Evolutionary conservation across 139 green algal species (phyloP).

Genomic region (Pleodorina starrii): DNA sequence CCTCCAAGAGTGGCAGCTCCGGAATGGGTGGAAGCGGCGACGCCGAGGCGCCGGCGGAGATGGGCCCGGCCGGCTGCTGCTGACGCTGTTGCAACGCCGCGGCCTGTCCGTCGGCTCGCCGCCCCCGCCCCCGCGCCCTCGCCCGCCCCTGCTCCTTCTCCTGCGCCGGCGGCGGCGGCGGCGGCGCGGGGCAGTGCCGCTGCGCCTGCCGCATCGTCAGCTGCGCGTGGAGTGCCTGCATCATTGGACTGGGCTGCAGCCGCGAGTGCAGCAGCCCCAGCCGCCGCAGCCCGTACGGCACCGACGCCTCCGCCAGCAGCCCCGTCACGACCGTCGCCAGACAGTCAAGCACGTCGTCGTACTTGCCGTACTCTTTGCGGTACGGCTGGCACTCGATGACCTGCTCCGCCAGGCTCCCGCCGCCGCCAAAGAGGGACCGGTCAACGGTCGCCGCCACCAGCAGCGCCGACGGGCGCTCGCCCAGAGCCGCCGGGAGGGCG

Average conservation of each 20-base stretch:
- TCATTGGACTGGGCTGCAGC: slow-evolving; percentile 27
- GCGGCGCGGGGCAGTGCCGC: neutral
- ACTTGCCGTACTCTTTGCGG: slow-evolving; percentile 20
- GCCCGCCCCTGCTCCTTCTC: neutral
- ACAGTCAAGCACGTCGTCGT: slow-evolving; percentile 37
- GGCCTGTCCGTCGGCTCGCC: neutral
- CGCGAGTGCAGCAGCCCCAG: neutral
- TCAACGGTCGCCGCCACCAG: neutral
- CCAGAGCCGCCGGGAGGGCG: neutral
- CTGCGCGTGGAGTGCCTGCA: slow-evolving; percentile 18
- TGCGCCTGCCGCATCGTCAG: neutral
- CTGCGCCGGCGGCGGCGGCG: neutral
- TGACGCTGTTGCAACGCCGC: neutral
- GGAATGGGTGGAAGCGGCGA: slow-evolving; percentile 29
- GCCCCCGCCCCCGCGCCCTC: neutral
- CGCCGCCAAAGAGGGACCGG: neutral
- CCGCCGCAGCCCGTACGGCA: neutral
- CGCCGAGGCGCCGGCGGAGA: neutral
- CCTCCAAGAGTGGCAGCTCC: slow-evolving; percentile 2
- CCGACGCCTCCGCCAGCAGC: neutral
- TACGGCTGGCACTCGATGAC: slow-evolving; percentile 35
- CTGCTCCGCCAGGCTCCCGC: neutral
- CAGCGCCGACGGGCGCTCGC: neutral
- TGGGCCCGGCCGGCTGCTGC: neutral
- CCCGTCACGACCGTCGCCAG: neutral